These are phyloP conservation scores for Besnoitia besnoiti DNA, from an alignment of 169 alveolate genomes.

Conservation along the genomic window DNA sequence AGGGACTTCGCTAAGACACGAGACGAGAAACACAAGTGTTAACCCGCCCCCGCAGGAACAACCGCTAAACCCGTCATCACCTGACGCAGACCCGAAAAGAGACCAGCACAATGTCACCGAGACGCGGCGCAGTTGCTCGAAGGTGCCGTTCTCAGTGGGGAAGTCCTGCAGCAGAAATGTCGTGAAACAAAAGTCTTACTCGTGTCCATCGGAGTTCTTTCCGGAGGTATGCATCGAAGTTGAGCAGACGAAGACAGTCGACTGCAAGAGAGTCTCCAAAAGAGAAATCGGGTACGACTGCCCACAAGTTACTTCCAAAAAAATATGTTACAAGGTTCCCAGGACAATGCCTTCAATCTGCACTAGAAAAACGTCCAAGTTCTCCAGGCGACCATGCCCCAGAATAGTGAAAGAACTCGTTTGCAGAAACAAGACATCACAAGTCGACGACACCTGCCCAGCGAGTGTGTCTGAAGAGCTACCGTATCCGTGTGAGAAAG, in stretches of 20 bases:
- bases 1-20: neutral
- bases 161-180: neutral
- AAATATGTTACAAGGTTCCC: conserved; percentile 26
- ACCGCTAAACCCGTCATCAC: neutral
- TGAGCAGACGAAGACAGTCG: neutral
- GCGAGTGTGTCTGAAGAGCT: neutral
- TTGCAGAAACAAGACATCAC: neutral
- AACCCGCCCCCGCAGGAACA: too few relatives aligned
- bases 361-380: neutral
- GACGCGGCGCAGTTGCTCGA: conserved; percentile 32
- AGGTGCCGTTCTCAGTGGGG: conserved; percentile 28
- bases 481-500: conserved; percentile 7
- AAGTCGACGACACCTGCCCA: conserved; percentile 18
- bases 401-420: neutral
- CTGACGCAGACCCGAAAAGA: neutral
- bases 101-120: neutral
- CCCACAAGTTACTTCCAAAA: neutral
- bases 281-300: neutral
- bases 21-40: neutral
- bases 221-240: conserved; percentile 19
- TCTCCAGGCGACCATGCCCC: neutral
- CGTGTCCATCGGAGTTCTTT: conserved; percentile 32
- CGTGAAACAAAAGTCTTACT: conserved; percentile 3
- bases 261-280: neutral
- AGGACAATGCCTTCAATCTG: neutral